Evolutionary conservation across 768 basidiomycete genomes (phyloP).

Genomic region (Psilocybe cyanescens): DNA sequence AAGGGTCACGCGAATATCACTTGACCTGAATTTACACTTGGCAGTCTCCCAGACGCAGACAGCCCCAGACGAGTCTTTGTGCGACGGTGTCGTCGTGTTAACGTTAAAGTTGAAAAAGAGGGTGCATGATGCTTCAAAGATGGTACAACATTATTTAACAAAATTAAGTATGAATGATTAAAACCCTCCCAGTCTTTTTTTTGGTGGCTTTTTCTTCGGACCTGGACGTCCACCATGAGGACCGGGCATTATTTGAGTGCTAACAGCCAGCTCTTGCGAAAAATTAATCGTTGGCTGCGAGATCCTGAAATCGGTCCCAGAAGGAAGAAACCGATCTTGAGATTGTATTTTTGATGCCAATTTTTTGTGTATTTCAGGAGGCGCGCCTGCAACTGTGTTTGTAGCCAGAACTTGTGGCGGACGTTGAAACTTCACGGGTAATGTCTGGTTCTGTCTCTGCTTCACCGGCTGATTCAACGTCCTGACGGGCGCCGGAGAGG

Average conservation of each 20-base stretch:
- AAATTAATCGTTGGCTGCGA: neutral
- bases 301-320: neutral
- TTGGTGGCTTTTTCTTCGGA: conserved; percentile 58
- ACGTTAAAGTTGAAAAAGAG: too few species aligned
- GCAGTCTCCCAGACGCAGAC: too few species aligned
- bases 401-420: conserved; percentile 20
- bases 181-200: conserved; percentile 80
- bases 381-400: conserved; percentile 1
- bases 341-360: conserved; percentile 11
- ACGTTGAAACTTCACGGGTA: conserved; percentile 13
- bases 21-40: conserved; percentile 26
- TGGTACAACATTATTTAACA: neutral
- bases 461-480: neutral
- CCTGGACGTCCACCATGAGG: conserved; percentile 66
- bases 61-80: too few species aligned
- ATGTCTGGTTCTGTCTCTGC: neutral
- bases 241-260: conserved; percentile 76
- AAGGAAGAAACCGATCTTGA: conserved; percentile 13
- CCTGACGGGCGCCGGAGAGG: neutral
- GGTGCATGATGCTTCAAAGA: neutral
- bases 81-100: too few species aligned
- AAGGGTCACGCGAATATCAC: conserved; percentile 34
- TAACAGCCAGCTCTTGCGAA: conserved; percentile 52
- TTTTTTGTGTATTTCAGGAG: conserved; percentile 10
- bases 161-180: conserved; percentile 34